These are phyloP conservation scores for Aspergillus hancockii DNA, from an alignment of 495 filamentous ascomycete species.

Conservation along the genomic window DNA sequence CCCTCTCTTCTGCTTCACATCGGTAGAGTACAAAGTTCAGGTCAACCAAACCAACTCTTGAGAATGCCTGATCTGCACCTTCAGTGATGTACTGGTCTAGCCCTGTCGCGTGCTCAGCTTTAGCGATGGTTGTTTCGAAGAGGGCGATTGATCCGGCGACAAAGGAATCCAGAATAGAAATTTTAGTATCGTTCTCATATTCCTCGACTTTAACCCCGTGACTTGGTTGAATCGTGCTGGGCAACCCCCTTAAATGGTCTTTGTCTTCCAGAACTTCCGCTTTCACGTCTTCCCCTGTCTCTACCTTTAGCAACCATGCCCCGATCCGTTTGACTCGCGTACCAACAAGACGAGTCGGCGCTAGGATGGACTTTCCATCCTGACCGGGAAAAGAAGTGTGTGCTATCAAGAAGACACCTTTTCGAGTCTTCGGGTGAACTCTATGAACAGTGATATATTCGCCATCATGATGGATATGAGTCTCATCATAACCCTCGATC, in stretches of 20 bases:
- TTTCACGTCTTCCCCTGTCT: slow-evolving; percentile 65
- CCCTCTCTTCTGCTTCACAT: slow-evolving; percentile 89
- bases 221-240: slow-evolving; percentile 74
- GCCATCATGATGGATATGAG: slow-evolving; percentile 92
- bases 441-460: slow-evolving; percentile 96
- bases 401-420: slow-evolving; percentile 91
- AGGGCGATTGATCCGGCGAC: slow-evolving; percentile 91
- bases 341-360: slow-evolving; percentile 73
- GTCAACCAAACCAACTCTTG: slow-evolving; percentile 69
- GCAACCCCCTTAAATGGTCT: slow-evolving; percentile 72
- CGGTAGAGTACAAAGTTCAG: slow-evolving; percentile 91
- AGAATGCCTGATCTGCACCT: slow-evolving; percentile 79
- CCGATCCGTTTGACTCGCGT: slow-evolving; percentile 77
- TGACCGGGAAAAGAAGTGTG: slow-evolving; percentile 93
- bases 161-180: slow-evolving; percentile 78
- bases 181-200: slow-evolving; percentile 68
- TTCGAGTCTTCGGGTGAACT: slow-evolving; percentile 85
- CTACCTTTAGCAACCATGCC: slow-evolving; percentile 85
- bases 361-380: slow-evolving; percentile 72
- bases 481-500: slow-evolving; percentile 88
- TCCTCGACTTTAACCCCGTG: slow-evolving; percentile 68
- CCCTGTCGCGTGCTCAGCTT: slow-evolving; percentile 73
- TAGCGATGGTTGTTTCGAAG: slow-evolving; percentile 93
- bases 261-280: slow-evolving; percentile 66
- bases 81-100: slow-evolving; percentile 81